These are phyloP conservation scores for Mallotus repandus DNA, from an alignment of 441 rosid species.

Conservation along the genomic window DNA sequence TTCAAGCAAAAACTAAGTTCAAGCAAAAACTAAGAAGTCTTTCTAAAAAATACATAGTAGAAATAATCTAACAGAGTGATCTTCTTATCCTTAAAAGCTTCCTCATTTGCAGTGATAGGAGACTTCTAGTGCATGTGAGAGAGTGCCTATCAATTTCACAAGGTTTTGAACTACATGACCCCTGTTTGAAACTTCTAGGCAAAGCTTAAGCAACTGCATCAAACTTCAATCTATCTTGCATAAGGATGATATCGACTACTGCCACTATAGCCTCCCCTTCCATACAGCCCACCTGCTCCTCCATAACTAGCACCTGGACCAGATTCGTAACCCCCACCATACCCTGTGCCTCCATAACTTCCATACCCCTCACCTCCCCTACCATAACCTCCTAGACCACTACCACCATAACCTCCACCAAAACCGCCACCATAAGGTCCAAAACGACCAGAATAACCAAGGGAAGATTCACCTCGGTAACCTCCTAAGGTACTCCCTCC, in stretches of 20 bases:
- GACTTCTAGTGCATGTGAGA: constrained; percentile 43
- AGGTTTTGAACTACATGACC: constrained; percentile 52
- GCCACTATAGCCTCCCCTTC: constrained; percentile 90
- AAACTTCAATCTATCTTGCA: constrained; percentile 56
- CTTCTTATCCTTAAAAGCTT: constrained; percentile 48
- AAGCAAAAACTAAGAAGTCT: constrained; percentile 27
- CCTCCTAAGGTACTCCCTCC: constrained; percentile 73
- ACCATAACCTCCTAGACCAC: constrained; percentile 70
- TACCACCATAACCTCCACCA: constrained; percentile 72
- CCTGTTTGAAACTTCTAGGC: constrained; percentile 63
- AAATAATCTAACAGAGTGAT: constrained; percentile 29
- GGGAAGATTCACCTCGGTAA: constrained; percentile 79
- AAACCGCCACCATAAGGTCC: constrained; percentile 71
- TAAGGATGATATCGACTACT: constrained; percentile 96
- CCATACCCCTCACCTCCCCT: constrained; percentile 70
- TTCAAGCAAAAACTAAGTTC: constrained; percentile 26
- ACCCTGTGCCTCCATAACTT: constrained; percentile 57
- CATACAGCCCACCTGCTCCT: constrained; percentile 72
- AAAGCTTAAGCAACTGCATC: constrained; percentile 52
- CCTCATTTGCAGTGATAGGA: constrained; percentile 32
- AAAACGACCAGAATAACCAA: constrained; percentile 87
- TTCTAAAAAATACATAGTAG: constrained; percentile 36
- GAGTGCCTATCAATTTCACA: constrained; percentile 48
- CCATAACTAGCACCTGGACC: constrained; percentile 79
- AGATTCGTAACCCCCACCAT: constrained; percentile 65